Evolutionary conservation across 2,329 filamentous ascomycete species (phyloP).

Genomic region (Hymenoscyphus fraxineus): DNA sequence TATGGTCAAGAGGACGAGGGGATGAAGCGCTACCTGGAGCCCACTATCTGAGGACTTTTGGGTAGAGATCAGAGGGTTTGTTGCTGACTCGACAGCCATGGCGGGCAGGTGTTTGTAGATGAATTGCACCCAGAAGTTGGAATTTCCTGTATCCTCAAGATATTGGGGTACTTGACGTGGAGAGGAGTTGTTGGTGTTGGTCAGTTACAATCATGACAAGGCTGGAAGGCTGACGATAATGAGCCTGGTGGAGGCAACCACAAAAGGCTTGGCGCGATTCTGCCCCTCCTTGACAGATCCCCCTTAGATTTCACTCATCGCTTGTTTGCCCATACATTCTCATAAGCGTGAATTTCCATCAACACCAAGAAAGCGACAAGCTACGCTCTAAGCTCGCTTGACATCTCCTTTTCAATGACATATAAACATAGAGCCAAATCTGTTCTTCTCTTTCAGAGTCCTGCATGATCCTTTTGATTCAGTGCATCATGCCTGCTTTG

Average conservation of each 20-base stretch:
- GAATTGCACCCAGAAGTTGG: neutral
- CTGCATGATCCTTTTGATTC: neutral
- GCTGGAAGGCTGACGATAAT: neutral
- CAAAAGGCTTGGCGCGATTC: neutral
- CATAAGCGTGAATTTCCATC: no score
- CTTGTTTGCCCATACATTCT: neutral
- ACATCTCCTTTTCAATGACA: no score
- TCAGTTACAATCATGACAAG: neutral
- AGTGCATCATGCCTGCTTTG: neutral
- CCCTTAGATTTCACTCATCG: neutral
- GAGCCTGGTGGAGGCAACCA: neutral
- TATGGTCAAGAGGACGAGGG: slow-evolving; percentile 90
- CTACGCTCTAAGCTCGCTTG: no score
- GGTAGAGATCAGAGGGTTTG: slow-evolving; percentile 60
- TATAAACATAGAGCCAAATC: neutral
- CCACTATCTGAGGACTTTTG: slow-evolving; percentile 61
- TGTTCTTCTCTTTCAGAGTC: neutral
- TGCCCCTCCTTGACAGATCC: neutral
- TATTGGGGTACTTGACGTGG: neutral
- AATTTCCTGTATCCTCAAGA: neutral
- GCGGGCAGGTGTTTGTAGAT: slow-evolving; percentile 17
- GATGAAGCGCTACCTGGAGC: slow-evolving; percentile 81
- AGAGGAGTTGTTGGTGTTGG: neutral
- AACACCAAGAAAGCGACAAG: neutral
- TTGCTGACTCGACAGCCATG: slow-evolving; percentile 44